Evolutionary conservation across 176 grass and related monocot species (phyloP), one percentile per base, ranked within the genome.

Genomic region (Phragmites australis): DNA sequence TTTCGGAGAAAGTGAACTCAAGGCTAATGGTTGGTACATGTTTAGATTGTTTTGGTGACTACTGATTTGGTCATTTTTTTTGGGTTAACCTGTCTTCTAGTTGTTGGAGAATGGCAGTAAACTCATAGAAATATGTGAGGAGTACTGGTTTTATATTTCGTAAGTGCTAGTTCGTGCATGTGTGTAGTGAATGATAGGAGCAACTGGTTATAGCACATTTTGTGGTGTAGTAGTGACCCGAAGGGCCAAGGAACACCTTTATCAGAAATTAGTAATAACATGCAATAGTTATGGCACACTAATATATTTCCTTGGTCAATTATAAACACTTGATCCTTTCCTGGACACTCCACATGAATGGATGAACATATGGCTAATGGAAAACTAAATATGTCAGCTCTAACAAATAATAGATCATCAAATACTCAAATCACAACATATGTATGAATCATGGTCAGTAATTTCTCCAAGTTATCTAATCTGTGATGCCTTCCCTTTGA

Each of bases 11-110:
- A 32, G 44, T 81, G 29, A 57, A 72, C 48, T 13, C 25, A 42
- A 48, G 70, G 74, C 16, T 27, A 65, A n/a, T 83, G 68, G 51
- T 30, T 17, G n/a, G 44, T 65, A 74, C 54, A 40, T 48, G 60
- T 81, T 81, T 65, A 42, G 34, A 84, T 78, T 90, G 59, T 84
- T 89, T 25, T 81, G n/a, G 43, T 63, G 66, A 63, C 7, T 59
- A 46, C 72, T 21, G 69, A 73, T 80, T 77, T 83, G 70, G 81
- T 88, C 62, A n/a, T 16, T 70, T 57, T 86, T 65, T 78, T 47
- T 78, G 79, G 59, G 52, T 49, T 79, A 63, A 29, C 1, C 70
- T 40, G 49, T 51, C 21, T 32, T 58, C 72, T 39, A 88, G 32
- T 85, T 61, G 82, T 45, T 77, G 27, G 53, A 39, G 55, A 85